Evolutionary conservation across 371 early-diverging fungal genomes (phyloP).

Genomic region (Rhizopus stolonifer): DNA sequence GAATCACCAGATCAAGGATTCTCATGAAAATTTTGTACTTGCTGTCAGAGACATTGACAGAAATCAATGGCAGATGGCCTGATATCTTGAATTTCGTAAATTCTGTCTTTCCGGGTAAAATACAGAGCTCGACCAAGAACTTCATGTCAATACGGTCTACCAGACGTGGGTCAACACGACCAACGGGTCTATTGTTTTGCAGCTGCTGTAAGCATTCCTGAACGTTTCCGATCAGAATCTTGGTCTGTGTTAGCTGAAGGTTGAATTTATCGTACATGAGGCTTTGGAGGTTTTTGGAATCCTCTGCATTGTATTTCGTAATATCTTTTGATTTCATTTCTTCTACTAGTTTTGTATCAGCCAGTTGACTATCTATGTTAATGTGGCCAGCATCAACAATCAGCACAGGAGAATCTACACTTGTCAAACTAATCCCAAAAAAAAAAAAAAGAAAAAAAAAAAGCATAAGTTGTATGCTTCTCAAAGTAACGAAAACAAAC

Average conservation of each 20-base stretch:
- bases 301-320: constrained; percentile 47
- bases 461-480: background rate
- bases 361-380: constrained; percentile 68
- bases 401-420: constrained; percentile 53
- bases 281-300: constrained; percentile 57
- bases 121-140: constrained; percentile 71
- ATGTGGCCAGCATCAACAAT: constrained; percentile 85
- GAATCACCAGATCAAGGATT: constrained; percentile 63
- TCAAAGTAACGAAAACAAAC: constrained; percentile 7
- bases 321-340: constrained; percentile 59
- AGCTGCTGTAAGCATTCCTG: constrained; percentile 71
- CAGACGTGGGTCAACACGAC: constrained; percentile 53
- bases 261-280: constrained; percentile 85
- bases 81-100: constrained; percentile 69
- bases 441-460: constrained; percentile 1
- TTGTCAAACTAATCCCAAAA: constrained; percentile 25
- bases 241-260: constrained; percentile 61
- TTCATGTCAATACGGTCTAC: constrained; percentile 74
- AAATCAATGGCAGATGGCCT: constrained; percentile 71
- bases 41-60: constrained; percentile 77
- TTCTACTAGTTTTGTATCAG: constrained; percentile 57
- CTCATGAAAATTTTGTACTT: constrained; percentile 83
- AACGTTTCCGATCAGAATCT: constrained; percentile 68
- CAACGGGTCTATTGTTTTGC: constrained; percentile 9
- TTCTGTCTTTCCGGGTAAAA: constrained; percentile 66